Evolutionary conservation across 2,329 filamentous ascomycete species (phyloP), one percentile per base, ranked within the genome.

Genomic region (Fusarium kyushuense): DNA sequence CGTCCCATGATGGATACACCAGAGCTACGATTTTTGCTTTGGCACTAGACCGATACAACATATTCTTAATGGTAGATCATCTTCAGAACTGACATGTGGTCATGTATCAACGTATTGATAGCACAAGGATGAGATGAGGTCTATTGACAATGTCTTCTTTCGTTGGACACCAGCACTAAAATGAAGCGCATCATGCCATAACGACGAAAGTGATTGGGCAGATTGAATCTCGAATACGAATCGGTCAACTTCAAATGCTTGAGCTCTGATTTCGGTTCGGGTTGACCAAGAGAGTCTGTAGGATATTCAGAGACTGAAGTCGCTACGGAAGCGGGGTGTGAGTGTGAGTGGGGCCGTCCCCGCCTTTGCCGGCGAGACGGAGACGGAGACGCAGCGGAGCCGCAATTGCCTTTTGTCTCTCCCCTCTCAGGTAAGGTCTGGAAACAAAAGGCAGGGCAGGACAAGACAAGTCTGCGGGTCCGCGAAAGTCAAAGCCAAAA

Each of bases 361-460:
- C 69, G 57, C 67, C 54, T 41, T 69, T 53, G 48, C 68, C 72
- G 68, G 70, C 68, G 58, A 59, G 70, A 69, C 63, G 72, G 58
- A 61, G 67, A 67, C 65, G 67, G 70, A 74, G 66, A 65, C 68
- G 72, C 72, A 72, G 72, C 72, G 72, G 72, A 74, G 72, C 72
- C 72, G 72, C 72, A 74, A 74, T 72, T 54, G 49, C 25, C 45
- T 11, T 21, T 41, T 41, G 12, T 41, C 38, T 21, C 25, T 40
- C 32, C 47, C 33, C 23, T 25, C 47, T 33, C 23, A 21, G 51
- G 36, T 17, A 45, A 46, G 33, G 38, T 16, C 19, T 23, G 9
- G 9, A 41, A 41, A 41, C n/a, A n/a, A 54, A 43, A 29, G 35
- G 14, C 35, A 38, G 35, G 35, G 19, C 29, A 54, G 29, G 51